phyloP scores from a whole-genome alignment of 2,329 filamentous ascomycete genomes.

The Thermochaetoides dissita region DNA sequence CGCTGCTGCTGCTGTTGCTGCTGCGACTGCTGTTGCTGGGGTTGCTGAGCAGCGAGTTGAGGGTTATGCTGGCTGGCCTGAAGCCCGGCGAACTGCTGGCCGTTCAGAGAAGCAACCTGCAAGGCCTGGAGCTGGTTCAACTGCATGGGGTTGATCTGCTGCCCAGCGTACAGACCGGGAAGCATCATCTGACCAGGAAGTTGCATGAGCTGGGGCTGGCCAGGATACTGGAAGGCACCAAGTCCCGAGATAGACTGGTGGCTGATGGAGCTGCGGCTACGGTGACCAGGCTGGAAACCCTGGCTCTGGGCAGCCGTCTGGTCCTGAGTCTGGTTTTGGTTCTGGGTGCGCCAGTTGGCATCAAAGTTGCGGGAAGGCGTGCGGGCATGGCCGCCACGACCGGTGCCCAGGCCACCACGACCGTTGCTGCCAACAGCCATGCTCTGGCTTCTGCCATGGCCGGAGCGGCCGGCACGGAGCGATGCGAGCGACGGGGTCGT shows the following conservation, averaged over 20 bases:
- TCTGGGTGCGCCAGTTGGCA: constrained; percentile 87
- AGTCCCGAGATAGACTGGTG: constrained; percentile 71
- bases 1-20: constrained; percentile 61
- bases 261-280: constrained; percentile 69
- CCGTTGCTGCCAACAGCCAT: constrained; percentile 62
- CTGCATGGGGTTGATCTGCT: constrained; percentile 78
- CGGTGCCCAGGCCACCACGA: constrained; percentile 46
- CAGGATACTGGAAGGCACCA: constrained; percentile 77
- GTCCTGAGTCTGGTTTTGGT: constrained; percentile 52
- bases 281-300: constrained; percentile 85
- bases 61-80: constrained; percentile 60
- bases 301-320: constrained; percentile 39
- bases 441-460: constrained; percentile 72
- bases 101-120: constrained; percentile 73
- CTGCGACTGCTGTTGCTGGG: constrained; percentile 47
- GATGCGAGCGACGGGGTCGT: constrained; percentile 18
- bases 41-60: constrained; percentile 50
- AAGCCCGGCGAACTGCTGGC: constrained; percentile 57
- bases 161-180: constrained; percentile 69
- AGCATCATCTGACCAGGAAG: constrained; percentile 77
- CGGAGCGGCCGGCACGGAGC: constrained; percentile 39
- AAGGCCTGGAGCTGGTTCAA: constrained; percentile 82
- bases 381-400: constrained; percentile 70
- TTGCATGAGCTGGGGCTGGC: constrained; percentile 77
- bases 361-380: constrained; percentile 89